Evolutionary conservation across 257 asterid genomes (phyloP), one percentile per base, ranked within the genome.

Genomic region (Ehretia macrophylla): DNA sequence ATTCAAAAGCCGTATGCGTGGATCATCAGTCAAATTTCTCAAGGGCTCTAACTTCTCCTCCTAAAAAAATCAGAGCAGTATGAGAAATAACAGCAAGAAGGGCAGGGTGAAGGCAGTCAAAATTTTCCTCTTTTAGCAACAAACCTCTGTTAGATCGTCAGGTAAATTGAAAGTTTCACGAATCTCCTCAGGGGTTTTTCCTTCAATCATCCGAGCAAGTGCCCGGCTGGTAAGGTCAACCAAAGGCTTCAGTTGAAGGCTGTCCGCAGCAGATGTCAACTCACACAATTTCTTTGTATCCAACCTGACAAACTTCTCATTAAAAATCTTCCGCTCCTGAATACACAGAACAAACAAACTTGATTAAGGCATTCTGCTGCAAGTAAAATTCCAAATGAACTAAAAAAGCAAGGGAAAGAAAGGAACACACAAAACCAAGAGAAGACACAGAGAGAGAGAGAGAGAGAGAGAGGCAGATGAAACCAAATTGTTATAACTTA

Each of bases 201-300:
- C 82, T 69, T 77, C 82, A 55, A 77, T 77, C 65, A 77, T 70
- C 45, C 82, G 71, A 53, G 82, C 82, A 50, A 77, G 75, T 49
- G 82, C 82, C 56, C 82, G 82, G 54, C 82, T 72, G 18, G 82
- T 77, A 54, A 77, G 79, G 52, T 77, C 82, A 48, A 69, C 82
- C 64, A 77, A 62, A 57, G 79, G 79, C 69, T 70, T 72, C 46
- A 77, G 56, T 47, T 77, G 79, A 32, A 77, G 76, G 40, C 82
- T 77, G 59, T 77, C 82, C 59, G 82, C 82, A 68, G 82, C 82
- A 66, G 82, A 72, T 22, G 79, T 75, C 70, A 77, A 66, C 64
- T 77, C 82, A 55, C 82, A 77, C 21, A 77, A 51, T 46, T 51
- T 72, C 60, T 69, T 69, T 51, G 79, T 69, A 55, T 72, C 79